Evolutionary conservation across 345 rosid species (phyloP).

Genomic region (Bruguiera sexangula): DNA sequence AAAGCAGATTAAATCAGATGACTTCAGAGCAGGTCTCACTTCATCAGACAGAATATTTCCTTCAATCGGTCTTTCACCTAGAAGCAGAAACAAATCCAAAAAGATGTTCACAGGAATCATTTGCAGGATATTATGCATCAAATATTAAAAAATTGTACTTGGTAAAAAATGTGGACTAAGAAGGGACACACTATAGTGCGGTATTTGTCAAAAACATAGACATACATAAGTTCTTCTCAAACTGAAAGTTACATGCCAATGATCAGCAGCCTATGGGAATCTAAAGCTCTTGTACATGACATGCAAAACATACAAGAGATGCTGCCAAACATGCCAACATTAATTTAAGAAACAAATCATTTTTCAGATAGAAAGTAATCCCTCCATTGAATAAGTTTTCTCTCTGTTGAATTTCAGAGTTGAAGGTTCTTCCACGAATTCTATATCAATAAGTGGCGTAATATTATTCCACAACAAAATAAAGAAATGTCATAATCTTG

Average conservation of each 20-base stretch:
- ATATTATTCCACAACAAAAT: slow-evolving; percentile 3
- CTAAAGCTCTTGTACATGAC: background rate
- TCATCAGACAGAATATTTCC: slow-evolving; percentile 78
- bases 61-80: slow-evolving; percentile 80
- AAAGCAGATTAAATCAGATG: background rate
- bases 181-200: background rate
- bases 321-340: background rate
- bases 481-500: slow-evolving; percentile 21
- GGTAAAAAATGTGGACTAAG: too few species aligned
- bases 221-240: background rate
- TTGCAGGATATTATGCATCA: background rate
- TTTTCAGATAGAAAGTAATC: background rate
- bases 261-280: background rate
- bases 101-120: background rate
- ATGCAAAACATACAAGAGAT: background rate
- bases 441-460: background rate
- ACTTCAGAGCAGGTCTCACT: slow-evolving; percentile 38
- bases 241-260: background rate
- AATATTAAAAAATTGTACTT: too few species aligned
- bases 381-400: background rate
- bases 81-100: slow-evolving; percentile 12
- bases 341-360: background rate
- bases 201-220: background rate
- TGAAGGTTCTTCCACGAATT: background rate
- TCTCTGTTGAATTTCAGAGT: background rate